phyloP scores from a whole-genome alignment of 2,329 filamentous ascomycete genomes.

The Aspergillus niger region DNA sequence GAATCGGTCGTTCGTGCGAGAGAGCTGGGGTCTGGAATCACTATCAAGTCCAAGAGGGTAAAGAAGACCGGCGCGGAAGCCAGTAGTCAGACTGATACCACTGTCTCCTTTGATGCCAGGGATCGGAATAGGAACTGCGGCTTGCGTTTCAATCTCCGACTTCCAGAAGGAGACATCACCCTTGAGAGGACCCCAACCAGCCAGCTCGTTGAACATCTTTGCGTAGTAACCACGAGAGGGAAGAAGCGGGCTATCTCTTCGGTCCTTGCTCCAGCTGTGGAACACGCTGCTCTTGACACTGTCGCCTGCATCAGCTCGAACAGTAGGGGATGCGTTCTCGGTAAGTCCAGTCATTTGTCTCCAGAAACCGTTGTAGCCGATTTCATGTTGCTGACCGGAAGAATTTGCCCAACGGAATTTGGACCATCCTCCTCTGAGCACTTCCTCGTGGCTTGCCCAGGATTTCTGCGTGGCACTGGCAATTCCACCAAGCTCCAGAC shows the following conservation, averaged over 20 bases:
- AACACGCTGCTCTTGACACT: conserved; percentile 84
- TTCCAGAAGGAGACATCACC: conserved; percentile 96
- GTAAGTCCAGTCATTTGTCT: conserved; percentile 81
- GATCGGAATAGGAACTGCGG: conserved; percentile 71
- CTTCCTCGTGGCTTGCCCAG: conserved; percentile 94
- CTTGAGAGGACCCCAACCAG: conserved; percentile 77
- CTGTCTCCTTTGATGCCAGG: conserved; percentile 69
- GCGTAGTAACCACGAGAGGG: conserved; percentile 80
- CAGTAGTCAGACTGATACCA: conserved; percentile 79
- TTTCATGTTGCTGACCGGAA: conserved; percentile 69
- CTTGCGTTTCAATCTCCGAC: conserved; percentile 79
- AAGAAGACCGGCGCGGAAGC: conserved; percentile 77
- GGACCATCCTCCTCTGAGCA: conserved; percentile 72
- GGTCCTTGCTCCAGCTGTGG: conserved; percentile 78
- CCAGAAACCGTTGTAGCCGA: conserved; percentile 82
- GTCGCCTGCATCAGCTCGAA: conserved; percentile 85
- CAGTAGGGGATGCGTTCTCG: conserved; percentile 73
- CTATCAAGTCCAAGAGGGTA: conserved; percentile 73
- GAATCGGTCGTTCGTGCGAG: conserved; percentile 91
- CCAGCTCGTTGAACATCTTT: conserved; percentile 78
- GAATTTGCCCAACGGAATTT: conserved; percentile 73
- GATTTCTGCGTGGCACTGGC: conserved; percentile 83
- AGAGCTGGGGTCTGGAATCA: conserved; percentile 60
- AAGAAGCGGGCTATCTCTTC: conserved; percentile 80
- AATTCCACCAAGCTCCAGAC: conserved; percentile 76